Conservation (phyloP, 768 basidiomycete genomes). For the Daedalea quercina region DNA sequence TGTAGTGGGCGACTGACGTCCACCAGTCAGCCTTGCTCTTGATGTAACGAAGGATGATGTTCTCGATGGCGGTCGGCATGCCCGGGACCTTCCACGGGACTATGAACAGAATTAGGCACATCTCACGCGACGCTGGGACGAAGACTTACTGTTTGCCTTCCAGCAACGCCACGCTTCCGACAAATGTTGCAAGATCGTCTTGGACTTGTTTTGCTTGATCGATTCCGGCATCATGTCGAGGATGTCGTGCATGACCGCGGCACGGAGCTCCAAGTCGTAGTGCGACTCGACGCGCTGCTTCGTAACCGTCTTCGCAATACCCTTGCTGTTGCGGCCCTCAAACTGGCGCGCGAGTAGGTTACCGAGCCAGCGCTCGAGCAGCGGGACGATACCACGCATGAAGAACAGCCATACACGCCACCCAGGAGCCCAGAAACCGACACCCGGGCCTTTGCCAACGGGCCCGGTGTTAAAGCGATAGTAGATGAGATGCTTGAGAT, state of each 20-base stretch:
- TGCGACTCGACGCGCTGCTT: constrained; percentile 99
- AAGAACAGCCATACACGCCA: constrained; percentile 99
- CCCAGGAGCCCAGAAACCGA: constrained; percentile 99
- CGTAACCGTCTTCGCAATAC: constrained; percentile 95
- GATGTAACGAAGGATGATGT: constrained; percentile 97
- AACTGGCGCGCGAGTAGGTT: constrained; percentile 98
- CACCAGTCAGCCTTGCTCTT: constrained; percentile 99
- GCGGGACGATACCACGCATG: constrained; percentile 96
- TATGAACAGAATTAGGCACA: constrained; percentile 21
- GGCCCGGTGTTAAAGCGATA: constrained; percentile 99
- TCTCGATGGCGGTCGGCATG: constrained; percentile 99
- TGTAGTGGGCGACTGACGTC: constrained; percentile 97
- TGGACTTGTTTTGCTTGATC: constrained; percentile 99
- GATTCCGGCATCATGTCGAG: constrained; percentile 99
- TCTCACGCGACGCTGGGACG: not conserved
- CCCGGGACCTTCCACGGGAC: constrained; percentile 99
- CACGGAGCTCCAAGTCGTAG: constrained; percentile 94
- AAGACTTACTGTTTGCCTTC: constrained; percentile 76
- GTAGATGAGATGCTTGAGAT: constrained; percentile 96
- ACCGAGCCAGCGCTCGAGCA: constrained; percentile 96
- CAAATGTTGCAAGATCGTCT: constrained; percentile 96
- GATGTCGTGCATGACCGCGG: constrained; percentile 99
- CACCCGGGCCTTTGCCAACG: constrained; percentile 97
- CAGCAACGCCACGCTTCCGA: constrained; percentile 99
- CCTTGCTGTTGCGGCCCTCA: constrained; percentile 95